Percentiles rank a stretch among this genome's conserved stretches.
phyloP scores from a whole-genome alignment of 176 grass and related monocot genomes.

The Zoysia japonica region DNA sequence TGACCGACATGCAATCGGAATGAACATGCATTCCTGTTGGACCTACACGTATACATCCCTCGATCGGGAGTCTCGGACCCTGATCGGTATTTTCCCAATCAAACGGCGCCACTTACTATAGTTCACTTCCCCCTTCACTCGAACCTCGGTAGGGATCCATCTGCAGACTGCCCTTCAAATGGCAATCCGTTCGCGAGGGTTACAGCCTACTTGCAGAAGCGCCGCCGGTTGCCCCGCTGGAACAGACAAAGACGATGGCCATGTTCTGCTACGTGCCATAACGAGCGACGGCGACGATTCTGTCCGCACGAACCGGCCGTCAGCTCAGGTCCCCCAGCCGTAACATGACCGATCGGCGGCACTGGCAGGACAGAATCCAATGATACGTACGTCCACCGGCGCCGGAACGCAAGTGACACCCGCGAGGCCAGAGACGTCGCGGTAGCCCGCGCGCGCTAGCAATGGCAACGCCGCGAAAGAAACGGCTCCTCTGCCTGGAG shows the following conservation, averaged over 20 bases:
- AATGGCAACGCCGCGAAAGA: constrained; percentile 6
- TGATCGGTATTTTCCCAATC: background rate
- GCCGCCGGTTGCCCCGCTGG: background rate
- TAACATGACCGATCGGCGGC: constrained; percentile 5
- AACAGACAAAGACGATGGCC: constrained; percentile 12
- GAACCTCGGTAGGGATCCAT: background rate
- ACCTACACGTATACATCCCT: background rate
- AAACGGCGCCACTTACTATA: background rate
- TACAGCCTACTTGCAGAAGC: background rate
- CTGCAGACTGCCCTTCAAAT: background rate
- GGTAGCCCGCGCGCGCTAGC: no score
- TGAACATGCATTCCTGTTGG: background rate
- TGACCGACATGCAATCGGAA: constrained; percentile 32
- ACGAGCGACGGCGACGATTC: background rate
- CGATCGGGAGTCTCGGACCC: no score
- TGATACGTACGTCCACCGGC: background rate
- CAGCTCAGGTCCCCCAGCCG: constrained; percentile 4
- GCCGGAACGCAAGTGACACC: background rate
- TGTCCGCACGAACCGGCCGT: constrained; percentile 4
- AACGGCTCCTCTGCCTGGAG: background rate
- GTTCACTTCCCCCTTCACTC: background rate
- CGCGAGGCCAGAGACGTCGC: background rate
- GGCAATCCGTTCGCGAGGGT: background rate
- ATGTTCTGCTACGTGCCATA: background rate
- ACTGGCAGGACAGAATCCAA: background rate